A percentile compares a stretch with the other conserved stretches of the same genome.
phyloP scores from a whole-genome alignment of 2,329 filamentous ascomycete species.

The Pestalotiopsis sp. region DNA sequence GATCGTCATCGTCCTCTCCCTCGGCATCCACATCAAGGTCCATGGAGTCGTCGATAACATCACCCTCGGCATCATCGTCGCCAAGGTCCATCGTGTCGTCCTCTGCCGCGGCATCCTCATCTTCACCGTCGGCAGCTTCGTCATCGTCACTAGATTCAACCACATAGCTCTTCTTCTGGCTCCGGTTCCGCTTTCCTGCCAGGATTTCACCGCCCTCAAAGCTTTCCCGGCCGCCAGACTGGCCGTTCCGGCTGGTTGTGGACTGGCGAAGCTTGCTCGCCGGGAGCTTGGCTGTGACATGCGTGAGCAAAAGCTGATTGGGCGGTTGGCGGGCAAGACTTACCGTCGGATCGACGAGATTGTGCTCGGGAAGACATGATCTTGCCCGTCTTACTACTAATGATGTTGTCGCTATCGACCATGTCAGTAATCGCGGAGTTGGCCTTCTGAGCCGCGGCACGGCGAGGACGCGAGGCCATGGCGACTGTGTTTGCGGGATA shows the following conservation, averaged over 20 bases:
- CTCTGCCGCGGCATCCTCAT: conserved; percentile 40
- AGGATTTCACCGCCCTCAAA: conserved; percentile 51
- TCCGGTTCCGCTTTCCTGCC: conserved; percentile 54
- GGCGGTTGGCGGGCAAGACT: conserved; percentile 42
- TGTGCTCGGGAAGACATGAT: conserved; percentile 49
- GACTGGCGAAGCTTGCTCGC: conserved; percentile 55
- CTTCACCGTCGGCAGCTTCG: conserved; percentile 39
- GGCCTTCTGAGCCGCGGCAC: conserved; percentile 48
- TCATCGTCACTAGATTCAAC: conserved; percentile 54
- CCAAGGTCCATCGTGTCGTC: conserved; percentile 31
- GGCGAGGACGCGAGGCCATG: conserved; percentile 38
- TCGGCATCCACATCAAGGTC: conserved; percentile 47
- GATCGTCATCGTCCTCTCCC: conserved; percentile 33
- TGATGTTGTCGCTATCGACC: conserved; percentile 48
- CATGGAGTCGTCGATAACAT: conserved; percentile 37
- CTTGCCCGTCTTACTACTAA: conserved; percentile 35
- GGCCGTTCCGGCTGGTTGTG: conserved; percentile 41
- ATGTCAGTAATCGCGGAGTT: conserved; percentile 52
- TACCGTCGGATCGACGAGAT: conserved; percentile 53
- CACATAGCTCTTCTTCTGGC: conserved; percentile 61
- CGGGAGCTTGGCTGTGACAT: conserved; percentile 55
- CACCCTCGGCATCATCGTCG: conserved; percentile 35
- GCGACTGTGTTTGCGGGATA: not conserved
- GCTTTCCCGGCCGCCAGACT: conserved; percentile 34
- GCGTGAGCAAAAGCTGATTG: conserved; percentile 47